Base-by-base conservation (phyloP, 177 flowering plant species). In the Vitis hybrid region DNA sequence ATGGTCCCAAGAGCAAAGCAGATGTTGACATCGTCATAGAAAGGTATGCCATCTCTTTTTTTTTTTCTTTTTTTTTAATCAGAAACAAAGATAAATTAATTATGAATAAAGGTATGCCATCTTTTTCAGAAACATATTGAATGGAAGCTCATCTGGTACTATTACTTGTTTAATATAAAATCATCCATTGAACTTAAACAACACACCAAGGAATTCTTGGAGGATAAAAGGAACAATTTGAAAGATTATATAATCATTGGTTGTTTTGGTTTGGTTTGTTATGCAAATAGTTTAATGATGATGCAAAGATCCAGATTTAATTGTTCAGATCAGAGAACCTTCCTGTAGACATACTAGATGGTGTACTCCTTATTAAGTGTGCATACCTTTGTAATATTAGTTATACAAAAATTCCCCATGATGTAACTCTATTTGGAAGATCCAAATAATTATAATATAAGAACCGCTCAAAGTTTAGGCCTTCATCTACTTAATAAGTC, bases 1-100 rank as follows among this genome's bases (percentile, higher is more conserved):
- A 83, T 72, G 98, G 98, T 70, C 97, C 98, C 18, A 81, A 87
- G 72, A 90, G 98, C 83, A 92, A 94, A 83, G 84, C 83, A 64
- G 91, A 87, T 76, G 98, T 88, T 58, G 97, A 94, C 75, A 34
- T 55, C 53, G 70, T 94, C 59, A 84, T 92, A 62, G 92, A 92
- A 69, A 89, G 94, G 98, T 92, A 84, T 62, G 73, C 39, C 63
- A 57, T 61, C 18, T 50, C 65, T 60, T 39, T 7, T 39, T 39
- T 39, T 39, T 39, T 39, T 39, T 3, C 7, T 39, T 39, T 39
- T 39, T 39, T 39, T 39, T 39, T 39, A 1, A 5, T 39, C 8
- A 3, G 0, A 39, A 39, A 39, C 45, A 39, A 26, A 39, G 45
- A 39, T 39, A 39, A 22, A 16, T 2, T 64, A 19, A 65, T 13